Evolutionary conservation across 1,284 basidiomycete species (phyloP).

Genomic region (Earliella scabrosa): DNA sequence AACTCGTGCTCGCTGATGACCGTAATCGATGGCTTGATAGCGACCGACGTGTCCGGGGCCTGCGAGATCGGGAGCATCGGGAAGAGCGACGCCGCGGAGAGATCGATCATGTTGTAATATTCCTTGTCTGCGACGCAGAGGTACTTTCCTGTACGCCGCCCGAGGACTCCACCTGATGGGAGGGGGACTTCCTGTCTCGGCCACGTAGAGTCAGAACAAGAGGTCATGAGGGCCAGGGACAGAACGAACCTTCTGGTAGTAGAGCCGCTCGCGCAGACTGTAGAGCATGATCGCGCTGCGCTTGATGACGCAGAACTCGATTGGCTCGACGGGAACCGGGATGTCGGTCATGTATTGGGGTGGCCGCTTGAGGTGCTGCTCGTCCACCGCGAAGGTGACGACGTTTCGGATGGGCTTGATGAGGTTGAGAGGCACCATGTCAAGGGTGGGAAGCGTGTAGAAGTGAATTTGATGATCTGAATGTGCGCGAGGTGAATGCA

Average conservation of each 20-base stretch:
- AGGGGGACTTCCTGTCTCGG: constrained; percentile 90
- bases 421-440: constrained; percentile 58
- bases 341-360: constrained; percentile 46
- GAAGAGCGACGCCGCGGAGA: constrained; percentile 68
- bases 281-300: constrained; percentile 71
- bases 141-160: constrained; percentile 65
- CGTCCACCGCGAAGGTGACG: constrained; percentile 79
- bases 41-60: constrained; percentile 44
- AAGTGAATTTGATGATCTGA: constrained; percentile 83
- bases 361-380: constrained; percentile 67
- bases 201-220: no score
- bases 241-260: constrained; percentile 64
- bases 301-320: constrained; percentile 83
- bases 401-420: constrained; percentile 84
- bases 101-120: constrained; percentile 78
- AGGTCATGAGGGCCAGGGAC: no score
- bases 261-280: constrained; percentile 61
- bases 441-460: constrained; percentile 79
- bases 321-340: constrained; percentile 50
- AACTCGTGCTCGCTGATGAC: constrained; percentile 82
- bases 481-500: no score
- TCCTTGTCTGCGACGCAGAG: constrained; percentile 79
- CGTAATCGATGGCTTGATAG: constrained; percentile 73
- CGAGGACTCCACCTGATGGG: constrained; percentile 62
- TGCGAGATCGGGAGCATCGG: constrained; percentile 82